Conservation (phyloP, 768 basidiomycete genomes). For the Tricholoma flavovirens region DNA sequence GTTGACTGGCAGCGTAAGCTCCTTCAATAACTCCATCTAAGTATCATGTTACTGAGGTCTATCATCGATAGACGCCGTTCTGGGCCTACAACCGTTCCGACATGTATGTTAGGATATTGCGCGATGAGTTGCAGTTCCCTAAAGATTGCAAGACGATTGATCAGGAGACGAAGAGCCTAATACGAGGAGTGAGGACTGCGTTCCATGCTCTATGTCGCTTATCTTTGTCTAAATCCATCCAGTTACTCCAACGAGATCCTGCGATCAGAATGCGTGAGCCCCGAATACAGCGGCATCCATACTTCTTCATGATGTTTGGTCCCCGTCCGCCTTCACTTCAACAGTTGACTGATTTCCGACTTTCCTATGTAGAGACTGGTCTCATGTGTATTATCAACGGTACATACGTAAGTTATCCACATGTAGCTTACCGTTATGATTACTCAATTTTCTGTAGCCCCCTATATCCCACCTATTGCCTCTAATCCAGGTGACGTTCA, state of each 20-base stretch:
- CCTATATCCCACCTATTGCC: slow-evolving; percentile 88
- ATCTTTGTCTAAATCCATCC: slow-evolving; percentile 7
- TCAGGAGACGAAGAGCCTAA: slow-evolving; percentile 89
- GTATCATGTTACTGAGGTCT: no score
- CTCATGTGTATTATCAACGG: slow-evolving; percentile 89
- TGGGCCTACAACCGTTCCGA: slow-evolving; percentile 93
- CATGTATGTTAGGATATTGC: slow-evolving; percentile 90
- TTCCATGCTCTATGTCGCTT: slow-evolving; percentile 3
- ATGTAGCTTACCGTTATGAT: slow-evolving; percentile 3
- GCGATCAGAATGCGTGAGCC: slow-evolving; percentile 88
- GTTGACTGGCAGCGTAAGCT: slow-evolving; percentile 87
- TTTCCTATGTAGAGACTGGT: slow-evolving; percentile 66
- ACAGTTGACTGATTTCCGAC: slow-evolving; percentile 4
- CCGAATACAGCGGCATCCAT: slow-evolving; percentile 88
- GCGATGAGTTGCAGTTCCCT: slow-evolving; percentile 86
- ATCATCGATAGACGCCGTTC: slow-evolving; percentile 67
- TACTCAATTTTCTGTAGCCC: slow-evolving; percentile 44
- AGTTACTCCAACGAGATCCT: slow-evolving; percentile 93
- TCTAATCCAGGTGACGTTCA: slow-evolving; percentile 92
- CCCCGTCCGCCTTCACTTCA: no score
- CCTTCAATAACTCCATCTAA: no score
- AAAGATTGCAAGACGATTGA: slow-evolving; percentile 89
- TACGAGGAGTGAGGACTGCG: slow-evolving; percentile 77
- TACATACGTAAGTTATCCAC: slow-evolving; percentile 68
- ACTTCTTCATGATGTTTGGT: slow-evolving; percentile 88